These are phyloP conservation scores for Aureobasidium musti DNA, from an alignment of 2,329 filamentous ascomycete species.

Conservation along the genomic window DNA sequence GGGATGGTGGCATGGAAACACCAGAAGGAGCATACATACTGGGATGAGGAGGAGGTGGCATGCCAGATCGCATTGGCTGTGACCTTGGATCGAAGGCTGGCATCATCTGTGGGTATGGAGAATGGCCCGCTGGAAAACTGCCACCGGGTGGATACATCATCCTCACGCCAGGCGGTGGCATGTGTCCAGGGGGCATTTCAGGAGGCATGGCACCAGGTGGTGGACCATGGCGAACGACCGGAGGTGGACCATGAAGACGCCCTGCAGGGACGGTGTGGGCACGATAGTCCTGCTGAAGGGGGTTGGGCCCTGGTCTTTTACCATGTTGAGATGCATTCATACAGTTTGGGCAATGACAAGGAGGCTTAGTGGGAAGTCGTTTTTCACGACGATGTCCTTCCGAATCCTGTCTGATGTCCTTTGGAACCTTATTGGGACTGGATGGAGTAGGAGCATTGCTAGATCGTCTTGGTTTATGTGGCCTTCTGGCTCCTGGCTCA, in stretches of 20 bases:
- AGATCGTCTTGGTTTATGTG: not conserved
- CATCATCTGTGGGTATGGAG: not conserved
- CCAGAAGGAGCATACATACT: not conserved
- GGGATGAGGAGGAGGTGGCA: not conserved
- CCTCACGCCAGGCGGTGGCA: not conserved
- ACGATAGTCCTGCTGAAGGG: constrained; percentile 7
- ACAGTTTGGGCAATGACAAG: not conserved
- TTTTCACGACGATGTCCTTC: constrained; percentile 3
- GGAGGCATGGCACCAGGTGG: not conserved
- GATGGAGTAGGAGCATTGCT: not conserved
- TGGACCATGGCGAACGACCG: not conserved
- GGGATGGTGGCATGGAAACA: constrained; percentile 1
- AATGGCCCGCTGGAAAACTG: not conserved
- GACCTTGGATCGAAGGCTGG: not conserved
- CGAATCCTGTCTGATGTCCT: not conserved
- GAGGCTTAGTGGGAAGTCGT: not conserved
- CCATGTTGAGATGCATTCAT: not conserved
- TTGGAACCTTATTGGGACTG: not conserved
- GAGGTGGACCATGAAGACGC: not conserved
- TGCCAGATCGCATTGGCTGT: not conserved
- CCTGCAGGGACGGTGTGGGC: constrained; percentile 1
- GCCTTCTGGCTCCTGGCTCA: not conserved
- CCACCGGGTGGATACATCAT: not conserved
- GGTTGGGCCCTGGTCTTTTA: not conserved
- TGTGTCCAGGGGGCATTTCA: not conserved